These are phyloP conservation scores for Gentiana macrophylla DNA, from an alignment of 257 asterid species.

Conservation along the genomic window DNA sequence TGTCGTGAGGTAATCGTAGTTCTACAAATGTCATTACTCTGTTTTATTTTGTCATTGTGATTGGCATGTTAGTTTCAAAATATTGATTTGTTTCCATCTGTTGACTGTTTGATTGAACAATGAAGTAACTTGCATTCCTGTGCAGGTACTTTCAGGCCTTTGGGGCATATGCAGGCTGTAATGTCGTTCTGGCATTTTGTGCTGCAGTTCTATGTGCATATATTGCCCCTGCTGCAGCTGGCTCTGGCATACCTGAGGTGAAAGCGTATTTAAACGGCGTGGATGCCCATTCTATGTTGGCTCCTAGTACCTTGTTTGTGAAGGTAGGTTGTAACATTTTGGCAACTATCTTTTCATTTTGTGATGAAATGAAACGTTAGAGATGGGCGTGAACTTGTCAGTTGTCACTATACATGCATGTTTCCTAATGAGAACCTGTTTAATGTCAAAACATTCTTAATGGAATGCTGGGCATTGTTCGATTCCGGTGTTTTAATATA, in stretches of 20 bases:
- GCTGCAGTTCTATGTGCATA: constrained; percentile 74
- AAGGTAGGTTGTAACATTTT: constrained; percentile 37
- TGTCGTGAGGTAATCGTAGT: no score
- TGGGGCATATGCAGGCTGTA: constrained; percentile 50
- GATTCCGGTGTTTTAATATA: no score
- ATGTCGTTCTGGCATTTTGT: constrained; percentile 42
- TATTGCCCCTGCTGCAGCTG: constrained; percentile 94
- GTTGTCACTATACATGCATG: no score
- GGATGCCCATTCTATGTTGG: constrained; percentile 89
- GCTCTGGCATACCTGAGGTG: constrained; percentile 97
- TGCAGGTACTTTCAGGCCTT: constrained; percentile 61
- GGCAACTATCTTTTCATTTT: no score
- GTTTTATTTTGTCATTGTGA: no score
- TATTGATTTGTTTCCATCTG: not conserved
- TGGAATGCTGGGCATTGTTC: no score
- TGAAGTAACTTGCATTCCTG: constrained; percentile 13
- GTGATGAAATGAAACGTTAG: no score
- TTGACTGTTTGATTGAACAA: constrained; percentile 8
- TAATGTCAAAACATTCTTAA: no score
- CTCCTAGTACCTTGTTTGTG: constrained; percentile 85
- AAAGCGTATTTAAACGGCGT: constrained; percentile 92
- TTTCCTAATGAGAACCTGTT: no score
- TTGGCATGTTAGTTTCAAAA: not conserved
- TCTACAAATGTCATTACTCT: no score
- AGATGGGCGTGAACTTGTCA: not conserved